Percentiles rank a stretch among this genome's conserved stretches.
Conservation (phyloP, 192 early-diverging fungal species). For the Backusella luteola region DNA sequence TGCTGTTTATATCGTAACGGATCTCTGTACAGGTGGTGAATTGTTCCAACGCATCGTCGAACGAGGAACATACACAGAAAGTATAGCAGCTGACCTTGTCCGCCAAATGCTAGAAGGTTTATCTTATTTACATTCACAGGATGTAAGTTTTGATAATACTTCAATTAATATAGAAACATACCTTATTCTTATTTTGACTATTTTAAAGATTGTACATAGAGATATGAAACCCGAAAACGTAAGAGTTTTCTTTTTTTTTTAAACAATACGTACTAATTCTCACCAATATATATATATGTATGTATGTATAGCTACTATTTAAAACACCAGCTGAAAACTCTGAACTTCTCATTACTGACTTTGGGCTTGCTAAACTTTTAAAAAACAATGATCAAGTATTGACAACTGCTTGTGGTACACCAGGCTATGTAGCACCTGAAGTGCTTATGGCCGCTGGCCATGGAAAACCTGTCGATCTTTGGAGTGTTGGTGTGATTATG, state of each 20-base stretch:
- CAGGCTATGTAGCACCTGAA: conserved; percentile 67
- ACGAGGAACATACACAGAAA: conserved; percentile 70
- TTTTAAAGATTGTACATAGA: conserved; percentile 69
- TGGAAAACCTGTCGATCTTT: conserved; percentile 69
- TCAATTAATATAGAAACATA: not conserved
- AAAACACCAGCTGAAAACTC: conserved; percentile 44
- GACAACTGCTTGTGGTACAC: conserved; percentile 65
- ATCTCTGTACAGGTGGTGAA: conserved; percentile 76
- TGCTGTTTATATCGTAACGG: conserved; percentile 65
- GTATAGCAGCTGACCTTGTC: conserved; percentile 68
- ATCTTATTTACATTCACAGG: conserved; percentile 77
- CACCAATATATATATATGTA: not conserved
- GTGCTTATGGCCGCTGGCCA: conserved; percentile 61
- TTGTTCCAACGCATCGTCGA: conserved; percentile 73
- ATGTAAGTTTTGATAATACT: conserved; percentile 28
- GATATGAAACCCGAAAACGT: conserved; percentile 83
- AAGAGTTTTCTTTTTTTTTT: not conserved
- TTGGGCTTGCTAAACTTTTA: conserved; percentile 70
- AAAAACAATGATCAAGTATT: conserved; percentile 55
- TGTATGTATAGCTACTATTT: conserved; percentile 42
- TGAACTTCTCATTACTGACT: conserved; percentile 66
- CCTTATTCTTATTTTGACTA: not conserved
- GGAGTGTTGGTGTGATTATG: conserved; percentile 74
- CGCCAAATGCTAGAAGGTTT: conserved; percentile 73
- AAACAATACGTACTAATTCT: not conserved